phyloP scores from a whole-genome alignment of 2,329 filamentous ascomycete species.

The Anthostomella pinea region DNA sequence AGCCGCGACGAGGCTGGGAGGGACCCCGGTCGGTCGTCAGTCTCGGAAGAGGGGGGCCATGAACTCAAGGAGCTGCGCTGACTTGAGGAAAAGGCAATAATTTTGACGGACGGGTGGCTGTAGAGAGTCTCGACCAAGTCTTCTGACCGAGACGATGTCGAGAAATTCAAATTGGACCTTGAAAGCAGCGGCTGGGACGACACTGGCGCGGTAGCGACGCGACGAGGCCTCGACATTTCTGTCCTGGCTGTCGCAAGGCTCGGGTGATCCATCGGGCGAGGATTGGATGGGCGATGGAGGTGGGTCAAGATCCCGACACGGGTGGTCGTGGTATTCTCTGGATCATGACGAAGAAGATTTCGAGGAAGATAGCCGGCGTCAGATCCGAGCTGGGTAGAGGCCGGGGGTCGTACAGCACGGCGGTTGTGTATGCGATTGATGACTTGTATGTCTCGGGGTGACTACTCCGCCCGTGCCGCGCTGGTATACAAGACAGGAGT shows the following conservation, averaged over 20 bases:
- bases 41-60: constrained; percentile 28
- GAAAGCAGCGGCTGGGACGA: constrained; percentile 22
- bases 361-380: too few relatives aligned
- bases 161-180: constrained; percentile 10
- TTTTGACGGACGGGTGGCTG: constrained; percentile 68
- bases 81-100: constrained; percentile 51
- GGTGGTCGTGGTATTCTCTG: constrained; percentile 9
- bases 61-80: constrained; percentile 30
- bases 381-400: too few relatives aligned
- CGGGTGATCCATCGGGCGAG: constrained; percentile 15
- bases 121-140: constrained; percentile 67
- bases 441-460: too few relatives aligned
- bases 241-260: constrained; percentile 7
- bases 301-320: constrained; percentile 12
- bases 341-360: constrained; percentile 17
- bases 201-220: constrained; percentile 39
- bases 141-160: constrained; percentile 20
- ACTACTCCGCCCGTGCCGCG: too few relatives aligned
- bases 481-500: too few relatives aligned
- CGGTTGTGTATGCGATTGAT: too few relatives aligned
- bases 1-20: constrained; percentile 29
- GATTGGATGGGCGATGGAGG: constrained; percentile 6
- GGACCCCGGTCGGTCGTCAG: constrained; percentile 32
- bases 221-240: constrained; percentile 26
- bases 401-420: too few relatives aligned